Evolutionary conservation across 1,139 yeast genomes (phyloP).

Genomic region (Candida neerlandica): DNA sequence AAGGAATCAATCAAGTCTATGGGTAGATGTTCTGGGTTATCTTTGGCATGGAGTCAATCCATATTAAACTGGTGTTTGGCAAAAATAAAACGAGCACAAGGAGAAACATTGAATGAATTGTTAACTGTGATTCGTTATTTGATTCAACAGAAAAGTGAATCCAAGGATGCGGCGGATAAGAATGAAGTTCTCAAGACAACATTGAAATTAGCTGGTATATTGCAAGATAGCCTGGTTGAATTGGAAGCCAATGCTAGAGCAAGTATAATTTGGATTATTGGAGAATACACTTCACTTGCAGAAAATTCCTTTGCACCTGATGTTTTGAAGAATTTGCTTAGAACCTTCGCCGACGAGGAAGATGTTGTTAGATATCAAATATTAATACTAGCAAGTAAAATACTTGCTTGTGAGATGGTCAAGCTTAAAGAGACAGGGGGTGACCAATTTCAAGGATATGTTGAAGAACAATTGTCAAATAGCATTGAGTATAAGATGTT

Average conservation of each 20-base stretch:
- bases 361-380: constrained; percentile 70
- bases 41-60: constrained; percentile 36
- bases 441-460: constrained; percentile 19
- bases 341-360: constrained; percentile 57
- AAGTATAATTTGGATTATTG: constrained; percentile 87
- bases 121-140: constrained; percentile 70
- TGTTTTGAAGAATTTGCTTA: constrained; percentile 62
- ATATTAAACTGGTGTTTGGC: constrained; percentile 47
- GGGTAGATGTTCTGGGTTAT: constrained; percentile 52
- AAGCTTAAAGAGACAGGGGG: constrained; percentile 27
- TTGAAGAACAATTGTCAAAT: constrained; percentile 25
- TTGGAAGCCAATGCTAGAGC: constrained; percentile 66
- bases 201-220: constrained; percentile 37
- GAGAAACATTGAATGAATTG: constrained; percentile 54
- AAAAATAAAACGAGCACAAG: constrained; percentile 31
- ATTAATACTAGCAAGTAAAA: constrained; percentile 72
- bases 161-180: constrained; percentile 23
- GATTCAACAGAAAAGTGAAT: constrained; percentile 56
- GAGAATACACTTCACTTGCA: constrained; percentile 64
- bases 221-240: constrained; percentile 26
- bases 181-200: constrained; percentile 36
- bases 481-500: constrained; percentile 56
- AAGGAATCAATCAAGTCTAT: constrained; percentile 60
- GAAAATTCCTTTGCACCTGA: constrained; percentile 68
- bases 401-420: constrained; percentile 57